These are phyloP conservation scores for Coelastrella sp. DNA, from an alignment of 139 green algal genomes.

Conservation along the genomic window DNA sequence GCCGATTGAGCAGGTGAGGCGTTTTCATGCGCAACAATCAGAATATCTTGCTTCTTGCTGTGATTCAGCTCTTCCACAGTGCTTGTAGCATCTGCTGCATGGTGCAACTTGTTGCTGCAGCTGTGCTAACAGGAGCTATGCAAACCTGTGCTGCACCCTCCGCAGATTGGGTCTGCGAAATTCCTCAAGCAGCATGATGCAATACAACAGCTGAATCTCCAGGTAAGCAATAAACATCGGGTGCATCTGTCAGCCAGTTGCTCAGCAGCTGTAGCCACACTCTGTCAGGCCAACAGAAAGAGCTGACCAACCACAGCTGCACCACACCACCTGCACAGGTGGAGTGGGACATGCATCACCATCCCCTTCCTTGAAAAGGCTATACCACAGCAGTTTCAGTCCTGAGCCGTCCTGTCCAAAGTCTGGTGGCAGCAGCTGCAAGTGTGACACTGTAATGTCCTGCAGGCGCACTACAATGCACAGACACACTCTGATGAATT, in stretches of 20 bases:
- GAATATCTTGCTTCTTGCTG: neutral
- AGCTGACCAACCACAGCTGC: no score
- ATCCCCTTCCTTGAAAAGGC: neutral
- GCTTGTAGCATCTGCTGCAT: no score
- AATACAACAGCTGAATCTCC: constrained; percentile 47
- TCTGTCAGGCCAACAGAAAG: no score
- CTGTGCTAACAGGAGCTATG: no score
- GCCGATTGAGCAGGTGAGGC: neutral
- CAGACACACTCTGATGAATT: constrained; percentile 86
- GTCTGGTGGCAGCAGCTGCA: neutral
- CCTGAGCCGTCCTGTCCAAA: neutral
- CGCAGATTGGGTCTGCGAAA: constrained; percentile 23
- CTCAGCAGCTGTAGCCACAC: no score
- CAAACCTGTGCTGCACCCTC: neutral
- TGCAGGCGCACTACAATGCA: constrained; percentile 88
- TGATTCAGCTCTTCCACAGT: no score
- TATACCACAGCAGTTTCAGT: neutral
- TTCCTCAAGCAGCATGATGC: constrained; percentile 48
- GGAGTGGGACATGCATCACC: neutral
- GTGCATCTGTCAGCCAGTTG: neutral
- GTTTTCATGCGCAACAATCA: no score
- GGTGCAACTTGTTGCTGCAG: no score
- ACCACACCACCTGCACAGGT: neutral
- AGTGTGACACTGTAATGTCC: neutral
- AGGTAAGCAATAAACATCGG: constrained; percentile 51